Conservation (phyloP, 2,329 filamentous ascomycete genomes). For the Fusarium euwallaceae region DNA sequence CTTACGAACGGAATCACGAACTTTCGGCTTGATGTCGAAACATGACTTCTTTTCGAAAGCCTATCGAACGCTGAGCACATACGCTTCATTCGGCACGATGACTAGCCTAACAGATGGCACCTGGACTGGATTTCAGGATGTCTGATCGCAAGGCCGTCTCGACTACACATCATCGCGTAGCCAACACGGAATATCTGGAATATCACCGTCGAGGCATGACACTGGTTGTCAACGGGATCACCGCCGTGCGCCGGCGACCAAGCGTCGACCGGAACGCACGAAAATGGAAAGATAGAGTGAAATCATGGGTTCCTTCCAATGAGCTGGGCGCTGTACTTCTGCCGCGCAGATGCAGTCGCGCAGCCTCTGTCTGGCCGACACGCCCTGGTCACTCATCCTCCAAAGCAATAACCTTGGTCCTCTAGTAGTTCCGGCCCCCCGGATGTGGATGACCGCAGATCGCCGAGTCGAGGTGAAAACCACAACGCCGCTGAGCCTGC, state of each 20-base stretch:
- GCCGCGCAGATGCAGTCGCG: conserved; percentile 51
- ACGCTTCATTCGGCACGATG: conserved; percentile 49
- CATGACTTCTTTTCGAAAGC: conserved; percentile 47
- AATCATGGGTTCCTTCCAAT: conserved; percentile 46
- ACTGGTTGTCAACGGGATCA: conserved; percentile 61
- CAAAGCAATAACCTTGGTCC: conserved; percentile 8
- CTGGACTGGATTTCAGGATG: conserved; percentile 49
- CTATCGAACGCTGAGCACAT: conserved; percentile 44
- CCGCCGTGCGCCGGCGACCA: conserved; percentile 34
- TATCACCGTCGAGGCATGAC: conserved; percentile 55
- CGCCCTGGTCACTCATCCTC: conserved; percentile 27
- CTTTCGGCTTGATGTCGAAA: conserved; percentile 52
- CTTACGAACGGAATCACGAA: conserved; percentile 48
- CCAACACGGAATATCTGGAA: conserved; percentile 55
- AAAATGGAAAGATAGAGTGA: conserved; percentile 48
- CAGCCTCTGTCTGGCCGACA: conserved; percentile 43
- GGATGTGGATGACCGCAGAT: conserved; percentile 29
- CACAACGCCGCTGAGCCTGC: conserved; percentile 38
- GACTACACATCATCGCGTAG: conserved; percentile 52
- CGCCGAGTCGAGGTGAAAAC: conserved; percentile 35
- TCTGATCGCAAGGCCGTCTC: conserved; percentile 47
- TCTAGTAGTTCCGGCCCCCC: conserved; percentile 4
- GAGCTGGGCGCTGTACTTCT: conserved; percentile 49
- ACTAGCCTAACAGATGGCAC: conserved; percentile 31
- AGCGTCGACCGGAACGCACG: conserved; percentile 20